Evolutionary conservation across 2,329 filamentous ascomycete species (phyloP).

Genomic region (Pseudogymnoascus sp.): DNA sequence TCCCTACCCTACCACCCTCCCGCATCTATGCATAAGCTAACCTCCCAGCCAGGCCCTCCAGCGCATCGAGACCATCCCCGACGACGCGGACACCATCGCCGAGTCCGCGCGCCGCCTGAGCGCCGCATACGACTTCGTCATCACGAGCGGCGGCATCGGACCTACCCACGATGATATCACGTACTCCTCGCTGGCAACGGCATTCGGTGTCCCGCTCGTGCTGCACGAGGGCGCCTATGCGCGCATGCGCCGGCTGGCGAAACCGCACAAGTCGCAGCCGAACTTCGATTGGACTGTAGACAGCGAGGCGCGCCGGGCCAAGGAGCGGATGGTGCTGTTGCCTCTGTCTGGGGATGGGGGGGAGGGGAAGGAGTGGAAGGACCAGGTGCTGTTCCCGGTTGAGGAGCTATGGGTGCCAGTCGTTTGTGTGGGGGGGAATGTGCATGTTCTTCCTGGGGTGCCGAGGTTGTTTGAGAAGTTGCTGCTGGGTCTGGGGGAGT

Average conservation of each 20-base stretch:
- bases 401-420: slow-evolving; percentile 90
- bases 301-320: slow-evolving; percentile 68
- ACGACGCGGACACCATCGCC: slow-evolving; percentile 83
- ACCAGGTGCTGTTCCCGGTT: slow-evolving; percentile 70
- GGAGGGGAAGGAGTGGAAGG: slow-evolving; percentile 50
- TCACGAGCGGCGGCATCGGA: slow-evolving; percentile 91
- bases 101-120: slow-evolving; percentile 86
- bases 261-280: slow-evolving; percentile 62
- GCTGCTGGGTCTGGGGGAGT: slow-evolving; percentile 66
- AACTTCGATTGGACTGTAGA: slow-evolving; percentile 80
- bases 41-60: slow-evolving; percentile 53
- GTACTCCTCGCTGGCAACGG: slow-evolving; percentile 87
- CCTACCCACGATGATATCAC: slow-evolving; percentile 98
- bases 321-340: slow-evolving; percentile 82
- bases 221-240: slow-evolving; percentile 70
- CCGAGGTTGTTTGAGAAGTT: slow-evolving; percentile 74
- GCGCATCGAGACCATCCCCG: slow-evolving; percentile 84
- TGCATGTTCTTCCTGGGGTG: slow-evolving; percentile 88
- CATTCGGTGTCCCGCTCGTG: slow-evolving; percentile 68
- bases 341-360: slow-evolving; percentile 52
- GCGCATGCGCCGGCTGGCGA: slow-evolving; percentile 76
- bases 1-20: slow-evolving; percentile 36
- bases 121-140: slow-evolving; percentile 82
- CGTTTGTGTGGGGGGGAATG: slow-evolving; percentile 79
- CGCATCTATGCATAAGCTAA: slow-evolving; percentile 53